Evolutionary conservation across 2,329 filamentous ascomycete genomes (phyloP).

Genomic region (Myrmaecium sp.): DNA sequence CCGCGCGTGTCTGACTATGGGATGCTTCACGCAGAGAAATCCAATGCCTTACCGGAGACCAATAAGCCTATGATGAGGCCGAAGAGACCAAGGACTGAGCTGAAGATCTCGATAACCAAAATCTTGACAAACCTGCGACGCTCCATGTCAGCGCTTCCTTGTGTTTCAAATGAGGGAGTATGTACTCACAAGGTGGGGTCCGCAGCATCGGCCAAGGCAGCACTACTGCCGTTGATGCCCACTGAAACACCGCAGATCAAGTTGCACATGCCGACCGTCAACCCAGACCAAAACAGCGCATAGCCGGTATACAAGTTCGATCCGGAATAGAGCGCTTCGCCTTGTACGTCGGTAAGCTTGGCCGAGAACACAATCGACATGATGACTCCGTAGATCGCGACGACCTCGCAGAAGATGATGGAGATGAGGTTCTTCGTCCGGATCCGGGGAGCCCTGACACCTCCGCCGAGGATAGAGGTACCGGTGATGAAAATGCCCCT

Average conservation of each 20-base stretch:
- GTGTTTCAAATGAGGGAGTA: not conserved
- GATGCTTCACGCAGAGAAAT: no score
- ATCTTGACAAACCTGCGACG: constrained; percentile 80
- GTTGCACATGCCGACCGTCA: constrained; percentile 93
- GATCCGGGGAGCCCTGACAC: constrained; percentile 91
- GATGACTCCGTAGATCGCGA: constrained; percentile 99
- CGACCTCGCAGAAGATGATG: constrained; percentile 99
- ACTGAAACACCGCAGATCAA: constrained; percentile 90
- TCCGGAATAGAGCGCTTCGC: constrained; percentile 50
- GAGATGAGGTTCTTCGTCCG: constrained; percentile 99
- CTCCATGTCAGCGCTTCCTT: constrained; percentile 5
- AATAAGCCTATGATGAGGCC: constrained; percentile 89
- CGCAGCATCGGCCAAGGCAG: constrained; percentile 86
- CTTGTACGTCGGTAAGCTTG: constrained; percentile 53
- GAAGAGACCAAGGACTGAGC: constrained; percentile 89
- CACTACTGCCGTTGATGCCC: constrained; percentile 94
- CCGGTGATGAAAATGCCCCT: constrained; percentile 99
- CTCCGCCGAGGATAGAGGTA: constrained; percentile 89
- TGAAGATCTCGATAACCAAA: constrained; percentile 98
- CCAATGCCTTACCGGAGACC: constrained; percentile 64
- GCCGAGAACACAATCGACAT: constrained; percentile 98
- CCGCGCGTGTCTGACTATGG: no score
- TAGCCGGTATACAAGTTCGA: constrained; percentile 88
- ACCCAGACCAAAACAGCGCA: constrained; percentile 86
- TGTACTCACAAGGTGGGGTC: constrained; percentile 76